phyloP scores from a whole-genome alignment of 495 filamentous ascomycete genomes.

The Penicillium dipodomyicola region DNA sequence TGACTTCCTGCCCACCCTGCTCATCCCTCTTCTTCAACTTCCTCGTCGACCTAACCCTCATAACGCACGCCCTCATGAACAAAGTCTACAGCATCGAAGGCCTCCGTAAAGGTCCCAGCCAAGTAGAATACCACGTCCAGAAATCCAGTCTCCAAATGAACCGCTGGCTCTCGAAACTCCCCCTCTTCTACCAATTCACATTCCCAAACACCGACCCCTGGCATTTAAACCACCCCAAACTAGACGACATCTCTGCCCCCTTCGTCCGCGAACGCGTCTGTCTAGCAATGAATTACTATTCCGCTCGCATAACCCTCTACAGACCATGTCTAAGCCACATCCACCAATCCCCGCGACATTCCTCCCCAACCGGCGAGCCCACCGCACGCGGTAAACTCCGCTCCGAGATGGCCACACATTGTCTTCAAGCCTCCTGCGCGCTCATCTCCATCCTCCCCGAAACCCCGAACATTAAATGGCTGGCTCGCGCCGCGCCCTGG shows the following conservation, averaged over 20 bases:
- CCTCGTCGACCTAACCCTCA: slow-evolving; percentile 45
- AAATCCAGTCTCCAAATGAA: slow-evolving; percentile 45
- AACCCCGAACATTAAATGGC: slow-evolving; percentile 31
- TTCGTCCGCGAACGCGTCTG: slow-evolving; percentile 31
- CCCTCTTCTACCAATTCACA: slow-evolving; percentile 46
- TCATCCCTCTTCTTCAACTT: slow-evolving; percentile 47
- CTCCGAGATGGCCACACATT: slow-evolving; percentile 48
- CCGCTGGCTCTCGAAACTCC: slow-evolving; percentile 51
- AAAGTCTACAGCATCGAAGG: slow-evolving; percentile 57
- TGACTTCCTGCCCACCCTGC: slow-evolving; percentile 28
- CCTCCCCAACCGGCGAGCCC: slow-evolving; percentile 23
- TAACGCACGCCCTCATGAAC: slow-evolving; percentile 52
- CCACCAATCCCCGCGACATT: background rate
- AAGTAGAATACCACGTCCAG: slow-evolving; percentile 52
- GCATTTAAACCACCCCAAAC: slow-evolving; percentile 17
- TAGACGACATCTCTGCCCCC: slow-evolving; percentile 19
- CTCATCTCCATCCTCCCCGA: slow-evolving; percentile 53
- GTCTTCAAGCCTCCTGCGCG: slow-evolving; percentile 54
- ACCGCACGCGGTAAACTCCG: slow-evolving; percentile 44
- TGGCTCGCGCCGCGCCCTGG: slow-evolving; percentile 55
- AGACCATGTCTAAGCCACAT: slow-evolving; percentile 54
- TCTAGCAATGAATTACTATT: slow-evolving; percentile 56
- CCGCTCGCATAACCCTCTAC: slow-evolving; percentile 53
- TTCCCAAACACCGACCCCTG: slow-evolving; percentile 19
- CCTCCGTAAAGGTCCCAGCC: slow-evolving; percentile 45